Base-by-base conservation (phyloP, 2,329 filamentous ascomycete species). In the Colletotrichum trifolii region DNA sequence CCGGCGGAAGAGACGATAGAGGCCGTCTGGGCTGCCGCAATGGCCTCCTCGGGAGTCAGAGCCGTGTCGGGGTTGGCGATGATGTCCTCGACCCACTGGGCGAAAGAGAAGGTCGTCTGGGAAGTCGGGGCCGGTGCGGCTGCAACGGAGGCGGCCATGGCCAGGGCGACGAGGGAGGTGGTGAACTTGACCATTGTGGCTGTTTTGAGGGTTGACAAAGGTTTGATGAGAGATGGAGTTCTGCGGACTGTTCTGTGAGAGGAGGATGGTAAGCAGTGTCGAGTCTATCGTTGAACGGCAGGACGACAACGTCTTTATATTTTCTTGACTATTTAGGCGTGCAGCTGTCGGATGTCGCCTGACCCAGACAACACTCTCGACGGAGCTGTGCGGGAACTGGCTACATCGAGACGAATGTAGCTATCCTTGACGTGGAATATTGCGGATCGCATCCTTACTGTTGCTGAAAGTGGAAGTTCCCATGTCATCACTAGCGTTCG, bases 91-190 rank as follows among this genome's bases (percentile, higher is more conserved):
- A 60, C 56, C 56, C 56, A 60, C 15, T 45, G 34, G n/a, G 39
- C 56, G 48, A 60, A 60, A 35, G 56, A 60, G n/a, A 60, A 60
- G 56, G 56, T 55, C 42, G 53, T 55, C 53, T 55, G 13, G 6
- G 53, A 55, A 9, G 42, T 25, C 12, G 42, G 42, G 40, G 53
- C 53, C 11, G 53, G 53, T 38, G 53, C 53, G 42, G 53, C 53
- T 11, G 53, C 11, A 3, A 55, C 42, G 4, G 53, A 34, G 33
- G 34, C 53, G 25, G 53, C 53, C 53, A 55, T 38, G 40, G 34
- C 53, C 34, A 55, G 1, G 11, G 53, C 42, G 33, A 55, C 2
- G 17, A 55, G 0, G 15, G 42, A 55, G 42, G 53, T 9, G 7
- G 40, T 38, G 33, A 55, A 55, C n/a, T 46, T 55, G 0, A 46